phyloP scores from a whole-genome alignment of 257 asterid genomes.

The Jacaranda copaia region DNA sequence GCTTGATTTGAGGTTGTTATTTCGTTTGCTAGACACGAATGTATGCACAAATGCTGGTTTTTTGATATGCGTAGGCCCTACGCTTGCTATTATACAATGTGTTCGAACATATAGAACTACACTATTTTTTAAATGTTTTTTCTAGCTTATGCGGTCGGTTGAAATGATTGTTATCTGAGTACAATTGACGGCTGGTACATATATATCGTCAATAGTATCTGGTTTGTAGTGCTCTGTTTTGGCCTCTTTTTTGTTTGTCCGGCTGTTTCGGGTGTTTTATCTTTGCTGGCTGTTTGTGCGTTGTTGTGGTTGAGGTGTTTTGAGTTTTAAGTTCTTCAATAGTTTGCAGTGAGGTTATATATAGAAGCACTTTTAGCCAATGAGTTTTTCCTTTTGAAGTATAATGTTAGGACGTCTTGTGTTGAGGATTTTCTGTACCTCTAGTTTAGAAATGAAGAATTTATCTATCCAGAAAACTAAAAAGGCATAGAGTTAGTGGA shows the following conservation, averaged over 20 bases:
- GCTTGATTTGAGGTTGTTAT: background rate
- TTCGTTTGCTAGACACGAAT: conserved; percentile 20
- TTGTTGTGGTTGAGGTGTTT: too few species aligned
- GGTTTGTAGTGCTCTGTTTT: conserved; percentile 23
- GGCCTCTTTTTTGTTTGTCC: background rate
- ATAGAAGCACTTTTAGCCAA: background rate
- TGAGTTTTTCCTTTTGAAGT: background rate
- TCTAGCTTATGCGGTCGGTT: background rate
- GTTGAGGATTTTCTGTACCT: too few species aligned
- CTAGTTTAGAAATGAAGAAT: conserved; percentile 5
- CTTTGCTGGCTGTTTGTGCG: background rate
- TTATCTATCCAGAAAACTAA: background rate
- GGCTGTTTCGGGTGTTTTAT: conserved; percentile 17
- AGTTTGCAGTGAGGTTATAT: background rate
- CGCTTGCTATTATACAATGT: background rate
- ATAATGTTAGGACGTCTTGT: too few species aligned
- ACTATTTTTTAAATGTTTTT: background rate
- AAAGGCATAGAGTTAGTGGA: background rate
- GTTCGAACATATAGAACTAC: background rate
- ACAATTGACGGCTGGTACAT: background rate
- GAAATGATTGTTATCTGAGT: background rate
- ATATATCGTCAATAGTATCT: background rate
- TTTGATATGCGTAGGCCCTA: background rate
- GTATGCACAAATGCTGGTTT: background rate
- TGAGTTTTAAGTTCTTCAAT: too few species aligned